Evolutionary conservation across 2,329 filamentous ascomycete species (phyloP).

Genomic region (Lojkania enalia): DNA sequence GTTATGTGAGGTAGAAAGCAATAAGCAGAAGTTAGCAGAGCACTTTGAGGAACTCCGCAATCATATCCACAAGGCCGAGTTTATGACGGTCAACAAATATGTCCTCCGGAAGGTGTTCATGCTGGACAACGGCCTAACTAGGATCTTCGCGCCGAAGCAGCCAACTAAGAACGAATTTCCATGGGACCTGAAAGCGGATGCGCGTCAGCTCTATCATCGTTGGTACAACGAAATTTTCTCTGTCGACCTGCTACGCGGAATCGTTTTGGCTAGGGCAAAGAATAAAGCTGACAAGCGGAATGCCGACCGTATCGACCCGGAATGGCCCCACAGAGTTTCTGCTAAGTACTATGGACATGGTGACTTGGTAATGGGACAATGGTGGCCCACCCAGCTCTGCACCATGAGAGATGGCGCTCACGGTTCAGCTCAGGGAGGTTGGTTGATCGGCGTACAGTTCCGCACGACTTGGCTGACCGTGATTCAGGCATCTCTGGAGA

Average conservation of each 20-base stretch:
- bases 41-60: slow-evolving; percentile 40
- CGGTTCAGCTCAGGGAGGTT: slow-evolving; percentile 51
- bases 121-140: slow-evolving; percentile 44
- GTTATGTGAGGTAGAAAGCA: neutral
- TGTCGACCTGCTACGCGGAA: slow-evolving; percentile 52
- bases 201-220: slow-evolving; percentile 50
- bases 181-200: slow-evolving; percentile 53
- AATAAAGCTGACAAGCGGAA: slow-evolving; percentile 20
- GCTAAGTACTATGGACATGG: slow-evolving; percentile 47
- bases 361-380: slow-evolving; percentile 52
- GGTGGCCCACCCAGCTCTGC: slow-evolving; percentile 59
- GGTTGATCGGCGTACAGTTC: neutral
- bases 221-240: slow-evolving; percentile 51
- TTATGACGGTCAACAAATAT: slow-evolving; percentile 36
- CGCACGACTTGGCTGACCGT: neutral
- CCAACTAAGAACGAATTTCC: slow-evolving; percentile 42
- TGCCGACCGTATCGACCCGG: slow-evolving; percentile 30
- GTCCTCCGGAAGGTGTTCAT: slow-evolving; percentile 42
- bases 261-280: slow-evolving; percentile 26
- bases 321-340: slow-evolving; percentile 19
- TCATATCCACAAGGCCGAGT: slow-evolving; percentile 46
- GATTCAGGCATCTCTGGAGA: slow-evolving; percentile 52
- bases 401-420: slow-evolving; percentile 59
- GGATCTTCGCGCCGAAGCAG: slow-evolving; percentile 43
- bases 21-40: slow-evolving; percentile 4